These are phyloP conservation scores for Waltergamsia citrina DNA, from an alignment of 2,329 filamentous ascomycete genomes.

Conservation along the genomic window DNA sequence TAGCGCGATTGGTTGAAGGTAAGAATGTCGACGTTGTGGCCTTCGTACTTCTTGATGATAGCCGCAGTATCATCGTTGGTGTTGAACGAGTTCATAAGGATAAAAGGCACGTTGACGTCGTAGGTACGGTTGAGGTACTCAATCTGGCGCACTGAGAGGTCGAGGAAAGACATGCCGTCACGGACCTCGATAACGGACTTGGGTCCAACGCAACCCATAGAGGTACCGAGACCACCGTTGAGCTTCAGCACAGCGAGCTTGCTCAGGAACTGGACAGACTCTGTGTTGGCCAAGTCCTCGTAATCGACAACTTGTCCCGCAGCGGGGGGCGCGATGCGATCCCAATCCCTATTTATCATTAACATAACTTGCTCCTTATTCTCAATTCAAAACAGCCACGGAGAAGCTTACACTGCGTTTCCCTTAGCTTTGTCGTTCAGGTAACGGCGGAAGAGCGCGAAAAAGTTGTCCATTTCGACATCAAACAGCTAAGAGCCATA, in stretches of 20 bases:
- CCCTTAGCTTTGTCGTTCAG: constrained; percentile 99
- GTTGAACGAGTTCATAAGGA: constrained; percentile 99
- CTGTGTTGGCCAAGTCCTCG: constrained; percentile 76
- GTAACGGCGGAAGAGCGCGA: constrained; percentile 95
- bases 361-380: background rate
- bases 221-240: constrained; percentile 97
- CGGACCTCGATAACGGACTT: constrained; percentile 99
- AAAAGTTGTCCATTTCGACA: constrained; percentile 99
- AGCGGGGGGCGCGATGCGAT: constrained; percentile 88
- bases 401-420: constrained; percentile 62
- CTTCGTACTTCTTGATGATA: constrained; percentile 99
- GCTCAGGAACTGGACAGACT: constrained; percentile 88
- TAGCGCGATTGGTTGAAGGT: constrained; percentile 99
- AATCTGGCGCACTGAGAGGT: constrained; percentile 96
- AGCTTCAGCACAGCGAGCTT: constrained; percentile 98
- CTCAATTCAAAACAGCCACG: too few relatives aligned
- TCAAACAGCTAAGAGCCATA: constrained; percentile 64
- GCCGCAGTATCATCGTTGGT: constrained; percentile 95
- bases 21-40: constrained; percentile 98
- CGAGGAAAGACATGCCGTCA: constrained; percentile 99
- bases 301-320: constrained; percentile 93
- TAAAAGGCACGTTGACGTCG: constrained; percentile 92
- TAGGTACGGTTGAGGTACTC: constrained; percentile 99
- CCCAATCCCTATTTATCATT: constrained; percentile 65
- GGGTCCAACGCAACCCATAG: constrained; percentile 97